Percentiles rank a stretch among this genome's conserved stretches.
Evolutionary conservation across 2,329 filamentous ascomycete genomes (phyloP).

Genomic region (Stachybotrys chartarum): DNA sequence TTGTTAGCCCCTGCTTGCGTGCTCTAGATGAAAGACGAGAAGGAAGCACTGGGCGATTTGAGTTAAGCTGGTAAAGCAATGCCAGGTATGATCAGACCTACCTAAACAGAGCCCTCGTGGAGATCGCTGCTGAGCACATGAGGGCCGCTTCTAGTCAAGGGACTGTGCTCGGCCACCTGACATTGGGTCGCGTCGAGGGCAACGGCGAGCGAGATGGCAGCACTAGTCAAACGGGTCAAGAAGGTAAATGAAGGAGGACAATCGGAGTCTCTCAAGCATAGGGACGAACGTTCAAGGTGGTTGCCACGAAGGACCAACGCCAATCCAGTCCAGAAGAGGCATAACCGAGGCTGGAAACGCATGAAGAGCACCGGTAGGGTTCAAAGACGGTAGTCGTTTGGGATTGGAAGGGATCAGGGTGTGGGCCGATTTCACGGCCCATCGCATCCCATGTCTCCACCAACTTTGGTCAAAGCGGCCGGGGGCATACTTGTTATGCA

Average conservation of each 20-base stretch:
- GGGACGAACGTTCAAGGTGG: neutral
- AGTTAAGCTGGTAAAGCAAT: neutral
- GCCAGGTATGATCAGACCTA: neutral
- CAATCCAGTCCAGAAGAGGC: neutral
- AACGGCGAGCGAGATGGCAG: neutral
- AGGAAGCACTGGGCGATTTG: neutral
- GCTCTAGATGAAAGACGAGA: neutral
- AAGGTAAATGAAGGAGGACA: neutral
- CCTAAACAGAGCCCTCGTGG: neutral
- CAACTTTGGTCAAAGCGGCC: constrained; percentile 1
- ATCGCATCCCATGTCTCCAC: constrained; percentile 1
- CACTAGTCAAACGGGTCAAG: neutral
- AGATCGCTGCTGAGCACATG: neutral
- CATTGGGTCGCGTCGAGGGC: neutral
- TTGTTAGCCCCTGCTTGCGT: neutral
- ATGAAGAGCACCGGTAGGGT: constrained; percentile 1
- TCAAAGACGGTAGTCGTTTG: constrained; percentile 1
- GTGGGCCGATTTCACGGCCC: constrained; percentile 1
- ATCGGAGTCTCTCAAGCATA: neutral
- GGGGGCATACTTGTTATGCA: neutral
- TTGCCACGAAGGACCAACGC: neutral
- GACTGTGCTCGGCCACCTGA: neutral
- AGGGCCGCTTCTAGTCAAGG: neutral
- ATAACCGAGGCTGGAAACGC: neutral
- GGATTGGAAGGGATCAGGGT: neutral